These are phyloP conservation scores for Pseudozyma hubeiensis DNA, from an alignment of 1,284 basidiomycete genomes.

Conservation along the genomic window DNA sequence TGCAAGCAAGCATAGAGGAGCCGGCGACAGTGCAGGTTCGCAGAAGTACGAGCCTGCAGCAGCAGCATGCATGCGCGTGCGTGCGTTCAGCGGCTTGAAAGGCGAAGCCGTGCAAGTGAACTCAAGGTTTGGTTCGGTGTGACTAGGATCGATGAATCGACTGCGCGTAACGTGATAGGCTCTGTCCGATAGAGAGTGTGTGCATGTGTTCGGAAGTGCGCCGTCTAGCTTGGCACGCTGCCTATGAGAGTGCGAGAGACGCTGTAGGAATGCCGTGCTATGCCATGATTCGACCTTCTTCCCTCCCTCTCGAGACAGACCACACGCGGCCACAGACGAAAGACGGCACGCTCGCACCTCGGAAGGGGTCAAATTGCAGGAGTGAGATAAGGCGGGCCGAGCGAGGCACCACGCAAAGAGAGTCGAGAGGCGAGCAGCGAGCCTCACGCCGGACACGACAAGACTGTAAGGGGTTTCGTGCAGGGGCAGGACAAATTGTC, in stretches of 20 bases:
- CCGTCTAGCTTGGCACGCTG: neutral
- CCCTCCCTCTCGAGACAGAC: no score
- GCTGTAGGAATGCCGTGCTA: no score
- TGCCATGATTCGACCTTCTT: no score
- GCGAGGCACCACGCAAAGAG: neutral
- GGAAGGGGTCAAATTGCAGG: no score
- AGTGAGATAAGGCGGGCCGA: neutral
- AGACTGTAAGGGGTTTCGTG: neutral
- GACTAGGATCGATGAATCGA: neutral
- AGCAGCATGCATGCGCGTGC: slow-evolving; percentile 6
- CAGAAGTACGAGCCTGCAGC: slow-evolving; percentile 1
- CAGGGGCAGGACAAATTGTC: neutral
- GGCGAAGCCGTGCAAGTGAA: slow-evolving; percentile 14
- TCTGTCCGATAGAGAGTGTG: neutral
- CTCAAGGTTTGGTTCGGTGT: neutral
- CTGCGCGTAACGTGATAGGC: slow-evolving; percentile 29
- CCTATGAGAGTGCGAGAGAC: no score
- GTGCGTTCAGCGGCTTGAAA: neutral
- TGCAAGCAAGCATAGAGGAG: neutral
- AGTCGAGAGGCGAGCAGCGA: no score
- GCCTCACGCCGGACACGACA: neutral
- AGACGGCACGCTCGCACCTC: no score
- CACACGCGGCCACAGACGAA: no score
- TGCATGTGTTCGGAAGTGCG: slow-evolving; percentile 19
- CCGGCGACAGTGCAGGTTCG: neutral